A percentile compares a stretch with the other conserved stretches of the same genome.
These are phyloP conservation scores for Chlamydomonas incerta DNA, from an alignment of 139 green algal species.

Conservation along the genomic window DNA sequence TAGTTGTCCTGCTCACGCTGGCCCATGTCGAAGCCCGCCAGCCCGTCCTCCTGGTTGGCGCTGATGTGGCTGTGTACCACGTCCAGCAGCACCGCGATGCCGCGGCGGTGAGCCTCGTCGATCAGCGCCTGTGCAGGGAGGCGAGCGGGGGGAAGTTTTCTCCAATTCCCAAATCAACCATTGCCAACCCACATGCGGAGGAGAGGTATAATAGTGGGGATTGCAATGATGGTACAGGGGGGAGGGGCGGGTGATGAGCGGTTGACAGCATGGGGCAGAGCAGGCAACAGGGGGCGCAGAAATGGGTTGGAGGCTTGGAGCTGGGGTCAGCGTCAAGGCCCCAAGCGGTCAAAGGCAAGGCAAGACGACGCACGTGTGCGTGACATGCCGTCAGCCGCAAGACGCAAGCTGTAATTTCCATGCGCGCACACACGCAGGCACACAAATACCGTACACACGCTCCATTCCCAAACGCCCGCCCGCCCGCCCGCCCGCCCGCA, in stretches of 20 bases:
- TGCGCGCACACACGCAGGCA: too few relatives aligned
- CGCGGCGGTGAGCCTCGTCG: constrained; percentile 87
- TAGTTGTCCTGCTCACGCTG: constrained; percentile 84
- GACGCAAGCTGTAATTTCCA: too few relatives aligned
- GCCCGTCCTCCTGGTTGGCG: constrained; percentile 89
- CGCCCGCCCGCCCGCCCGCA: background rate
- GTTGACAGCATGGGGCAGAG: background rate
- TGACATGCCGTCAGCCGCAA: too few relatives aligned
- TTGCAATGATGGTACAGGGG: too few relatives aligned
- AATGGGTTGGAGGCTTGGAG: too few relatives aligned
- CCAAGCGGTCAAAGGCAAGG: too few relatives aligned
- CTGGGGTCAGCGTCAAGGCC: too few relatives aligned
- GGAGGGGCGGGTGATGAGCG: background rate
- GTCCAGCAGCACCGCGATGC: constrained; percentile 93
- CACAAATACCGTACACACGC: too few relatives aligned
- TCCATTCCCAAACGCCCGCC: background rate
- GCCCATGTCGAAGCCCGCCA: constrained; percentile 94
- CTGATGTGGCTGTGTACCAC: constrained; percentile 90
- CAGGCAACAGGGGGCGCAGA: background rate
- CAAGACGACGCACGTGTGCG: too few relatives aligned
- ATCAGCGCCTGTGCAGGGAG: constrained; percentile 74
- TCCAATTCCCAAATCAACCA: too few relatives aligned
- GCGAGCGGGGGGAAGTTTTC: background rate
- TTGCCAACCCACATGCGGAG: too few relatives aligned
- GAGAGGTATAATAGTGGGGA: too few relatives aligned